These are phyloP conservation scores for Ceratocystis harringtonii DNA, from an alignment of 2,329 filamentous ascomycete species.

Conservation along the genomic window DNA sequence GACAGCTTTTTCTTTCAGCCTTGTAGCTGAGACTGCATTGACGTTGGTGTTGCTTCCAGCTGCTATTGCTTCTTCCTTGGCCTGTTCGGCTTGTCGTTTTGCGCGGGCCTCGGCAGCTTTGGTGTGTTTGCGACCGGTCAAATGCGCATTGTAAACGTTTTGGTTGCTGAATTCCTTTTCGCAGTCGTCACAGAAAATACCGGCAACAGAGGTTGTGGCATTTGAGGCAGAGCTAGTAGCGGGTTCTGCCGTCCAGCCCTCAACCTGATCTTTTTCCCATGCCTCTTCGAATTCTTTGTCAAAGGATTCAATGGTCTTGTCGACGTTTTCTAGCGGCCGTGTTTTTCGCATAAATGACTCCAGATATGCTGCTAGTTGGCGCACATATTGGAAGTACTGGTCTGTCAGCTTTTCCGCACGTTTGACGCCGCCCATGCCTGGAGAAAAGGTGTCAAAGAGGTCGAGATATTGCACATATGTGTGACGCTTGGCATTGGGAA, in stretches of 20 bases:
- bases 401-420: conserved; percentile 78
- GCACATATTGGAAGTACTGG: conserved; percentile 80
- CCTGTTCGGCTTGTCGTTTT: conserved; percentile 29
- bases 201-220: conserved; percentile 31
- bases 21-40: conserved; percentile 29
- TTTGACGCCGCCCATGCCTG: conserved; percentile 59
- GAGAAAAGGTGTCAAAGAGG: conserved; percentile 71
- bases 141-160: conserved; percentile 81
- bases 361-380: conserved; percentile 64
- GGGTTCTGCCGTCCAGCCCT: conserved; percentile 57
- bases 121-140: conserved; percentile 84
- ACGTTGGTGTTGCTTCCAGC: conserved; percentile 22
- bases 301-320: conserved; percentile 60
- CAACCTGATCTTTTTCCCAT: conserved; percentile 67
- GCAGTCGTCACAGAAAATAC: conserved; percentile 80
- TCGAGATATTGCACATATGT: conserved; percentile 90
- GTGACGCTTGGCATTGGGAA: conserved; percentile 70
- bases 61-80: conserved; percentile 20
- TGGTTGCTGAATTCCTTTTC: conserved; percentile 92
- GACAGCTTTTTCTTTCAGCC: conserved; percentile 75
- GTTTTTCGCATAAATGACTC: conserved; percentile 78
- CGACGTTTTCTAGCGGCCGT: conserved; percentile 70
- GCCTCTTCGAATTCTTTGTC: conserved; percentile 70
- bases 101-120: conserved; percentile 58
- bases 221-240: conserved; percentile 25